Evolutionary conservation across 2,329 filamentous ascomycete species (phyloP), one percentile per base, ranked within the genome.

Genomic region (Phaeosphaeria sp.): DNA sequence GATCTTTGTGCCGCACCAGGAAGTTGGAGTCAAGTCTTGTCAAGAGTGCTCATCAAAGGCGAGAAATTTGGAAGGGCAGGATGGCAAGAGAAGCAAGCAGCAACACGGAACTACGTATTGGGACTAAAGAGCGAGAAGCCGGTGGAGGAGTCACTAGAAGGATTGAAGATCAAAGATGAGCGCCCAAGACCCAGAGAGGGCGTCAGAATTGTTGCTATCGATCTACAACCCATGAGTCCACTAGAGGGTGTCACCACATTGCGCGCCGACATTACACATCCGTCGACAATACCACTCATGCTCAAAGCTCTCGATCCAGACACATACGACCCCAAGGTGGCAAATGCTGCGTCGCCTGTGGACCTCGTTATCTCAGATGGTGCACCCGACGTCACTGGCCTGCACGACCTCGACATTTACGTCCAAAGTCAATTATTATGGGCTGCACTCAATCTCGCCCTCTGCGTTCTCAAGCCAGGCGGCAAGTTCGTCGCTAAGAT

Each of bases 401-500:
- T 99, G 1, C 95, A 99, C 77, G 95, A 99, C 76, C 87, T 99
- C 36, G 95, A 99, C 78, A 98, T 98, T 67, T 99, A 99, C 78
- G 91, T 99, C 18, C 95, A 99, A 79, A 93, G 91, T 9, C 95
- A 98, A 78, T 85, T 99, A 9, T 89, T 99, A 50, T 97, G 96
- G 77, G 92, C 94, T 0, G 95, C 95, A 0, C 85, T 99, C 20
- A 97, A 97, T 76, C 87, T 99, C 2, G 93, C 95, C 0, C 87
- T 97, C 13, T 96, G 94, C 73, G 93, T 99, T 13, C 85, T 99
- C 21, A 90, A 91, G 58, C 93, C 93, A 0, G 95, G 95, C 44
- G 95, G 95, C 62, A 96, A 92, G 72, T 99, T 99, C 69, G 94
- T 99, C 7, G 95, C 95, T 58, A 99, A 99, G 82, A 97, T 99